Conservation (phyloP, 2,329 filamentous ascomycete species). For the Aaosphaeria pasadenensis region DNA sequence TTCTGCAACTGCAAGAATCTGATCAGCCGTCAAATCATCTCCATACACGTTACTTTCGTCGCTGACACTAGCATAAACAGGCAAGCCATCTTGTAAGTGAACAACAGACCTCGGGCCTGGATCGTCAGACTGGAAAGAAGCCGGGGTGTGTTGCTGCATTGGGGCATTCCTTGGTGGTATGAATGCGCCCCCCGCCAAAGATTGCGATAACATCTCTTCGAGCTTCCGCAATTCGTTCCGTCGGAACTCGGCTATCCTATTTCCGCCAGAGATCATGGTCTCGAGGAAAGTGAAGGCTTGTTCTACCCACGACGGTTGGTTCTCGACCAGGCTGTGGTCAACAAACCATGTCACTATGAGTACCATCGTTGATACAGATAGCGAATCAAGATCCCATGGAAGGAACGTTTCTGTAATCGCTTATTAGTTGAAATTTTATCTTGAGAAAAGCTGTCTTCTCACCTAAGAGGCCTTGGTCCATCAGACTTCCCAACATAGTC, state of each 20-base stretch:
- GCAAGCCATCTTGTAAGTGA: conserved; percentile 3
- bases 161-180: neutral
- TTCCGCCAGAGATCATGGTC: conserved; percentile 47
- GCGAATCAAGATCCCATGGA: conserved; percentile 47
- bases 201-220: conserved; percentile 33
- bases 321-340: conserved; percentile 34
- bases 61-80: conserved; percentile 16
- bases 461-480: conserved; percentile 44
- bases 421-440: neutral
- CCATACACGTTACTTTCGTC: conserved; percentile 26
- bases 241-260: conserved; percentile 45
- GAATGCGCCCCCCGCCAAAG: neutral
- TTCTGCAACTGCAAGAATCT: conserved; percentile 49
- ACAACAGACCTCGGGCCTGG: neutral
- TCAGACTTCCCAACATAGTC: conserved; percentile 43
- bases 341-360: conserved; percentile 37
- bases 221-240: conserved; percentile 48
- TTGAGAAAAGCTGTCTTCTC: neutral
- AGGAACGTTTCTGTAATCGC: conserved; percentile 45
- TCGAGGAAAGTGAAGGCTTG: conserved; percentile 46
- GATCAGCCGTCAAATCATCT: conserved; percentile 43
- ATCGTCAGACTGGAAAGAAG: neutral
- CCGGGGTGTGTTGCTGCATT: neutral
- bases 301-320: conserved; percentile 37
- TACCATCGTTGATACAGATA: conserved; percentile 45